phyloP scores from a whole-genome alignment of 2,329 filamentous ascomycete species.

The Phoma sp. region DNA sequence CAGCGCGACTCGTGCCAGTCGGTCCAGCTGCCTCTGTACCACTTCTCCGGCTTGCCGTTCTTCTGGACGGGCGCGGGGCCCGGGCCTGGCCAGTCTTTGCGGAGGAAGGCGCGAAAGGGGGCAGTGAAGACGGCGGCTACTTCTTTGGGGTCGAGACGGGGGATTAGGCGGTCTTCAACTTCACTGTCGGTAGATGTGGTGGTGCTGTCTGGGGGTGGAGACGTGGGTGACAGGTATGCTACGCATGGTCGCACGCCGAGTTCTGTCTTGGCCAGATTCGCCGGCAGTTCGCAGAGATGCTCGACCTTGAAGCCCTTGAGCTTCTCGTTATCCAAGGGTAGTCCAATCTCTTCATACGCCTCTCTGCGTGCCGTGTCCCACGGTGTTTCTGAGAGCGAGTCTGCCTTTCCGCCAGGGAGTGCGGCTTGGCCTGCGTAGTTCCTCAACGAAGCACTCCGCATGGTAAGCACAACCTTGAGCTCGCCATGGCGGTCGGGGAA shows the following conservation, averaged over 20 bases:
- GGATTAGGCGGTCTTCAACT: constrained; percentile 73
- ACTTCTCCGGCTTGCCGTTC: constrained; percentile 60
- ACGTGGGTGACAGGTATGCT: constrained; percentile 62
- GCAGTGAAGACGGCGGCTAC: constrained; percentile 94
- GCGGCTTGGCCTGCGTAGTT: constrained; percentile 78
- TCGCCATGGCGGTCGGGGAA: constrained; percentile 85
- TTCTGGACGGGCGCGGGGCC: constrained; percentile 50
- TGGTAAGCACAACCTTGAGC: constrained; percentile 70
- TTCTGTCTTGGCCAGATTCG: constrained; percentile 59
- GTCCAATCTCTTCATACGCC: constrained; percentile 90
- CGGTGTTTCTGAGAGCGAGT: constrained; percentile 60
- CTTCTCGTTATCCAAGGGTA: constrained; percentile 72
- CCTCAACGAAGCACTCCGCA: constrained; percentile 64
- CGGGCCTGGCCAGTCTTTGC: constrained; percentile 56
- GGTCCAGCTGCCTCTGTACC: constrained; percentile 87
- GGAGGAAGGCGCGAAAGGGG: constrained; percentile 83
- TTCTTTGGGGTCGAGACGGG: constrained; percentile 83
- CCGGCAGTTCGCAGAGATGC: constrained; percentile 82
- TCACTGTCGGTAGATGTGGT: constrained; percentile 5
- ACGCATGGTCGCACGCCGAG: constrained; percentile 59
- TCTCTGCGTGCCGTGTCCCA: constrained; percentile 88
- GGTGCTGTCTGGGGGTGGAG: constrained; percentile 35
- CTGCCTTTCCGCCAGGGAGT: constrained; percentile 75
- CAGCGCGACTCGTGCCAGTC: constrained; percentile 80
- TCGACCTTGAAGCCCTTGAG: constrained; percentile 83